Evolutionary conservation across 2,329 filamentous ascomycete genomes (phyloP).

Genomic region (Colletotrichum ledebouriae): DNA sequence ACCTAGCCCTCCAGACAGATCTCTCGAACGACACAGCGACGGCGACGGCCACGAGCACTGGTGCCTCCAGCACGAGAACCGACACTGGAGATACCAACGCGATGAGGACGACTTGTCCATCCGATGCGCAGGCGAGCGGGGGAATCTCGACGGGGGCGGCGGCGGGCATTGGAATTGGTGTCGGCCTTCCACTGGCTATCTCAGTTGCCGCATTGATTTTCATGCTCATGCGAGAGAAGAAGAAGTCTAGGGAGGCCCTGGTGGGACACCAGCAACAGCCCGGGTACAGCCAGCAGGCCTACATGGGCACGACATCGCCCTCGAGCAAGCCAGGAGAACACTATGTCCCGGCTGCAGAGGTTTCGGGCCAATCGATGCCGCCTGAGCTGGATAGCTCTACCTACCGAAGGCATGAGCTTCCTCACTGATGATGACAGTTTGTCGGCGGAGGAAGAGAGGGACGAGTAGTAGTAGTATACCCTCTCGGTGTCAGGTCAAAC

Average conservation of each 20-base stretch:
- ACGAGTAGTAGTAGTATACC: too few species aligned
- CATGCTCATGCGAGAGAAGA: constrained; percentile 37
- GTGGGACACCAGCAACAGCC: not conserved
- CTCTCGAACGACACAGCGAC: not conserved
- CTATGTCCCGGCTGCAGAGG: constrained; percentile 17
- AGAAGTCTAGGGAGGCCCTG: constrained; percentile 22
- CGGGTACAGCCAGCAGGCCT: constrained; percentile 7
- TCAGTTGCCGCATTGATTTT: constrained; percentile 18
- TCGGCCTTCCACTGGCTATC: constrained; percentile 34
- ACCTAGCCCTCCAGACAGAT: constrained; percentile 29
- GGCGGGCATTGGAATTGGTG: constrained; percentile 31
- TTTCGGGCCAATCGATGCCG: not conserved
- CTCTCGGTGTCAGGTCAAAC: too few species aligned
- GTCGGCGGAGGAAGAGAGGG: too few species aligned
- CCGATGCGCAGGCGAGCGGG: not conserved
- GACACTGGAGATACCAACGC: not conserved
- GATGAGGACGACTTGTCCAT: not conserved
- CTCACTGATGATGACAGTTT: not conserved
- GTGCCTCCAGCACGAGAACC: not conserved
- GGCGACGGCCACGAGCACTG: not conserved
- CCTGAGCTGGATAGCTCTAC: constrained; percentile 14
- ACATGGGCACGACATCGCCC: not conserved
- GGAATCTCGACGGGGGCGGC: constrained; percentile 35
- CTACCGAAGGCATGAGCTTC: constrained; percentile 26
- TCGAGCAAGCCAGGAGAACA: constrained; percentile 15